Percentiles rank a stretch among this genome's conserved stretches.
Evolutionary conservation across 2,329 filamentous ascomycete genomes (phyloP).

Genomic region (Mollisiaceae sp.): DNA sequence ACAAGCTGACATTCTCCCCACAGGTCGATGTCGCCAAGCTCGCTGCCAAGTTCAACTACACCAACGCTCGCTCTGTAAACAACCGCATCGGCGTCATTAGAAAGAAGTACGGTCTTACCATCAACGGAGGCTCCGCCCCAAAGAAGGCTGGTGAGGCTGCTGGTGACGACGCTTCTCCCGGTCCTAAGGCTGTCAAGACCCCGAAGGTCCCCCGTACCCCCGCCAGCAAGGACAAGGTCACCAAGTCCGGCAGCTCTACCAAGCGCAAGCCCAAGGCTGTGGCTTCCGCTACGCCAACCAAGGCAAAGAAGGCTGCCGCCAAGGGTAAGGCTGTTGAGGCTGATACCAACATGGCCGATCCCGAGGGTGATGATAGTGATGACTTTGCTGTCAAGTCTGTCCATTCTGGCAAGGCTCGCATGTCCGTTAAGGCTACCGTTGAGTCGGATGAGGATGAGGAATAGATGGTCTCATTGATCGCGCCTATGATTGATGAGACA

Average conservation of each 20-base stretch:
- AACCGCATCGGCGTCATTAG: constrained; percentile 36
- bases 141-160: background rate
- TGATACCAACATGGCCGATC: background rate
- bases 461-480: background rate
- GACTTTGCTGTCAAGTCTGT: constrained; percentile 3
- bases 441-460: background rate
- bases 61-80: constrained; percentile 33
- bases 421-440: background rate
- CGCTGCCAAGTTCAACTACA: constrained; percentile 29
- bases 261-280: background rate
- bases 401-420: no score
- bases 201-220: background rate
- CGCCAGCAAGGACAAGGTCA: background rate
- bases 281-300: background rate
- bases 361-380: constrained; percentile 11
- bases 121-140: constrained; percentile 5
- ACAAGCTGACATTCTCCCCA: background rate
- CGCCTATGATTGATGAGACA: background rate
- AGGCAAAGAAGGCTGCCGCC: background rate
- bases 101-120: constrained; percentile 37
- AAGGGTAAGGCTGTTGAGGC: constrained; percentile 19
- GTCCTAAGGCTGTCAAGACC: constrained; percentile 23
- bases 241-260: background rate
- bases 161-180: background rate
- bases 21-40: constrained; percentile 35